Evolutionary conservation across 1,284 basidiomycete species (phyloP), one percentile per base, ranked within the genome.

Genomic region (Cystobasidium pallidum): DNA sequence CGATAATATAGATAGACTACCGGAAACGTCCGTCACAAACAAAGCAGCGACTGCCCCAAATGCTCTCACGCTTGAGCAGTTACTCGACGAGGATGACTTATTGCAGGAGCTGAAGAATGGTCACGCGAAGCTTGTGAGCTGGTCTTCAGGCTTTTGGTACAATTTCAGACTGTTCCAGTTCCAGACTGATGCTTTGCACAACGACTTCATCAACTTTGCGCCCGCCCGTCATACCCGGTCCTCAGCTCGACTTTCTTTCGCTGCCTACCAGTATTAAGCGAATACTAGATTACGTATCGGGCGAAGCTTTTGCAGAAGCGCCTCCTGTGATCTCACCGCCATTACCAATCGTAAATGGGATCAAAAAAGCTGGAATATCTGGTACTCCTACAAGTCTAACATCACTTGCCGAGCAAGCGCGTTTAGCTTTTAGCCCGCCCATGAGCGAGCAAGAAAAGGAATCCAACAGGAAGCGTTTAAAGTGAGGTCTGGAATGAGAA

Each of bases 11-110:
- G 45, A 49, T 43, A 21, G 7, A 13, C 32, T 47, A 24, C 3
- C 21, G 3, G 45, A n/a, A 30, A 21, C 45, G 15, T 64, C 62
- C 4, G 39, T 30, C 17, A 30, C 62, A 28, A 32, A 36, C 11
- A 19, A 19, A 28, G 32, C 63, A 43, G 32, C 49, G 15, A 28
- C 7, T 30, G 26, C 45, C 3, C 3, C 8, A 11, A 30, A 34
- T 28, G 21, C 45, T 24, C 36, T 59, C 8, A 74, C 68, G 43
- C 57, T 74, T 32, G 73, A 74, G 34, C 62, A 72, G 51, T 54
- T 75, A 59, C 71, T 75, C 24, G 71, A 75, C 19, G 74, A 75
- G 59, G 74, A 75, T 55, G 74, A 75, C 59, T 55, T 75, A 39
- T 45, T 75, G 26, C 74, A 75, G 34, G 74, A 75, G 52, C 47